These are phyloP conservation scores for Pseudonitzschia multiseries DNA, from an alignment of 108 stramenopile species.

Conservation along the genomic window DNA sequence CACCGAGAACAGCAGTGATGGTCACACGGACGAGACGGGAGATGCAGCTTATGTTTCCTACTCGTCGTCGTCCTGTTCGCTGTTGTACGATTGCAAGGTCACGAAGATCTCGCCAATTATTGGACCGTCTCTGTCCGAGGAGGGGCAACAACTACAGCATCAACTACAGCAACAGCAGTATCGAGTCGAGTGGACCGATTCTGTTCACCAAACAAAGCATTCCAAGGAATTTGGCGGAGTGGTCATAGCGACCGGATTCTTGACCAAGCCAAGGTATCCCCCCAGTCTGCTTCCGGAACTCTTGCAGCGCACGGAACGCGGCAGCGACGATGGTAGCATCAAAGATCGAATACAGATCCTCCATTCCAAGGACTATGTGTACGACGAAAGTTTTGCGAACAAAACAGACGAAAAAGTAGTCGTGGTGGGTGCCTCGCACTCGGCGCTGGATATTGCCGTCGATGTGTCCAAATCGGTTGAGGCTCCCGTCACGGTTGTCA, in stretches of 20 bases:
- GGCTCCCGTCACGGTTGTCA: conserved; percentile 35
- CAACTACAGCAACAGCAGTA: no score
- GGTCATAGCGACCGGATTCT: conserved; percentile 67
- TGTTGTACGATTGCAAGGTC: conserved; percentile 6
- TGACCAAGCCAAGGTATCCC: conserved; percentile 55
- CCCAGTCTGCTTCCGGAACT: conserved; percentile 13
- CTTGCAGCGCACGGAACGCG: not conserved
- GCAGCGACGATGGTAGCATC: not conserved
- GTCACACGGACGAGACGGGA: no score
- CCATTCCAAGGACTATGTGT: conserved; percentile 50
- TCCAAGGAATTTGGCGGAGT: conserved; percentile 60
- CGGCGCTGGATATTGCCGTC: conserved; percentile 66
- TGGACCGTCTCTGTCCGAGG: not conserved
- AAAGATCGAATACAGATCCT: conserved; percentile 29
- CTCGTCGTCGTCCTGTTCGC: conserved; percentile 3
- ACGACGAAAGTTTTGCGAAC: conserved; percentile 24
- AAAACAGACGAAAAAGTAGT: conserved; percentile 36
- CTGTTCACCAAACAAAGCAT: conserved; percentile 26
- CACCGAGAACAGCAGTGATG: no score
- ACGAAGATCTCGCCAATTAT: conserved; percentile 1
- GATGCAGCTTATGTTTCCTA: no score
- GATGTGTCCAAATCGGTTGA: conserved; percentile 49
- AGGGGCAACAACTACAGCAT: no score
- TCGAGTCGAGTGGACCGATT: conserved; percentile 59
- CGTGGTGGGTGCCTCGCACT: conserved; percentile 61